Percentiles rank a stretch among this genome's conserved stretches.
Evolutionary conservation across 2,329 filamentous ascomycete species (phyloP).

Genomic region (Penicillium sp.): DNA sequence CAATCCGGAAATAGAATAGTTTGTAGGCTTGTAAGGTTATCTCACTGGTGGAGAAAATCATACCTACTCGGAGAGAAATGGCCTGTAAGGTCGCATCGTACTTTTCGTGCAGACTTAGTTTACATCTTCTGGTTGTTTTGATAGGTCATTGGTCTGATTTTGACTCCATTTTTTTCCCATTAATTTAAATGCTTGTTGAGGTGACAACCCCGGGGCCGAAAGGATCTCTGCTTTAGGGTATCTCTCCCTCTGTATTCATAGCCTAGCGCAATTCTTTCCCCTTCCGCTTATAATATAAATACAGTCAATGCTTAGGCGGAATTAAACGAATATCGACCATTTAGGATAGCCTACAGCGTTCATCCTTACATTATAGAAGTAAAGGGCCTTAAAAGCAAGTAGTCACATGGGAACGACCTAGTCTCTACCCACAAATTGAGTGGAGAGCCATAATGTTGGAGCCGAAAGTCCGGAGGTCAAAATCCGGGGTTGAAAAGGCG

Average conservation of each 20-base stretch:
- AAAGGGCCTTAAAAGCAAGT: neutral
- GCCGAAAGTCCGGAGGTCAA: neutral
- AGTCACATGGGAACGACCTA: neutral
- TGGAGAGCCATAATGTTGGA: neutral
- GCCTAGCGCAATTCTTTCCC: no score
- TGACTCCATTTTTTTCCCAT: no score
- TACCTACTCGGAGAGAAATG: neutral
- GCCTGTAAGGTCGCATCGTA: neutral
- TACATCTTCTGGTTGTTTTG: neutral
- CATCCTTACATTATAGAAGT: neutral
- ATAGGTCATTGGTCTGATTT: neutral
- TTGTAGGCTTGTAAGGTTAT: neutral
- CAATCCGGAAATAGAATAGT: neutral
- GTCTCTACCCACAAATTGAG: neutral
- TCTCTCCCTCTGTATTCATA: no score
- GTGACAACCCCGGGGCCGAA: no score
- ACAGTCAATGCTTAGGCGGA: no score
- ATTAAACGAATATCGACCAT: neutral
- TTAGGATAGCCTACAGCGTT: neutral
- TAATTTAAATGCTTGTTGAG: neutral
- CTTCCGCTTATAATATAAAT: no score
- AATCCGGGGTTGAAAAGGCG: neutral
- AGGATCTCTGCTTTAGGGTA: no score
- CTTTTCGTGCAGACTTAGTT: no score
- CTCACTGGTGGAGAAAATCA: no score